Evolutionary conservation across 129 eudicot species (phyloP).

Genomic region (Helianthus tuberosus): DNA sequence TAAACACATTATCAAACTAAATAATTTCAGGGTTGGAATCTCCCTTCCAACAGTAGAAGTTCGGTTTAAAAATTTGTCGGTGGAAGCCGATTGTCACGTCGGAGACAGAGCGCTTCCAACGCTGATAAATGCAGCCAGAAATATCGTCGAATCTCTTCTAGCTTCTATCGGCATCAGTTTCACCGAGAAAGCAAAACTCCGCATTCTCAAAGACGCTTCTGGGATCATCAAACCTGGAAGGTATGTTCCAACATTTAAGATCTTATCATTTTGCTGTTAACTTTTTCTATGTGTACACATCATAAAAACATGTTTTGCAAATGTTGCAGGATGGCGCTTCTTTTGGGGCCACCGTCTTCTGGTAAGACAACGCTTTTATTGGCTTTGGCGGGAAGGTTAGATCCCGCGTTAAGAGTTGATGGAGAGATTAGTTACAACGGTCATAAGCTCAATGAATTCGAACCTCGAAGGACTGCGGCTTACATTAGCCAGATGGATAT

Average conservation of each 20-base stretch:
- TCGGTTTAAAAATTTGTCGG: slow-evolving; percentile 45
- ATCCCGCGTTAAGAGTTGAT: slow-evolving; percentile 34
- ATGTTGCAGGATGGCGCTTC: slow-evolving; percentile 52
- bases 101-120: slow-evolving; percentile 63
- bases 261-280: too few species aligned
- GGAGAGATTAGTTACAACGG: slow-evolving; percentile 95
- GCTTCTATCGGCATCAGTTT: slow-evolving; percentile 40
- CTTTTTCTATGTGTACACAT: too few species aligned
- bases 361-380: slow-evolving; percentile 68
- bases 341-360: slow-evolving; percentile 73
- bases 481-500: slow-evolving; percentile 88
- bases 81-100: slow-evolving; percentile 55
- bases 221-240: slow-evolving; percentile 62
- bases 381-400: slow-evolving; percentile 61
- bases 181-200: slow-evolving; percentile 38
- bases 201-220: slow-evolving; percentile 46
- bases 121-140: slow-evolving; percentile 45
- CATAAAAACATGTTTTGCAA: neutral
- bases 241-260: slow-evolving; percentile 15
- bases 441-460: slow-evolving; percentile 70
- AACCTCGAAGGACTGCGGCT: slow-evolving; percentile 76
- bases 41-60: slow-evolving; percentile 53
- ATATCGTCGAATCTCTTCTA: slow-evolving; percentile 44
- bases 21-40: slow-evolving; percentile 51
- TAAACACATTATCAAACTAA: neutral